Conservation (phyloP, 208 protist genomes). For the Acanthamoeba culbertsoni region DNA sequence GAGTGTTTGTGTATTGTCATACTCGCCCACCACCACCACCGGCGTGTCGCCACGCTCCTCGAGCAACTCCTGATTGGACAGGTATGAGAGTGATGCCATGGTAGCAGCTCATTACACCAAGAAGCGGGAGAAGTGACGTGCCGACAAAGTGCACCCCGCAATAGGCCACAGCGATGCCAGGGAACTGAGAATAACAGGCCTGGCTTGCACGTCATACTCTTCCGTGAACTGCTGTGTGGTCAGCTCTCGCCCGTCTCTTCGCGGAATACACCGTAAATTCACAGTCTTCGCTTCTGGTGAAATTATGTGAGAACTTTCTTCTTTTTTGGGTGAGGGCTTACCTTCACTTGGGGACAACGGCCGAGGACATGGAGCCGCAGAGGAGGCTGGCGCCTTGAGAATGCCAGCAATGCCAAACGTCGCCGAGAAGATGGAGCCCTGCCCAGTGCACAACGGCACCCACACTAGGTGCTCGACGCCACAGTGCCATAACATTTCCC, state of each 20-base stretch:
- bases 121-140: background rate
- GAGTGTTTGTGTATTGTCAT: no score
- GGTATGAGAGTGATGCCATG: background rate
- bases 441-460: background rate
- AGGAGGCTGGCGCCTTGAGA: background rate
- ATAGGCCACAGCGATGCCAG: background rate
- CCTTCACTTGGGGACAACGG: background rate
- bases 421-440: background rate
- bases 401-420: background rate
- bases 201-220: background rate
- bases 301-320: background rate
- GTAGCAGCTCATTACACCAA: no score
- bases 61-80: no score
- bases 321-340: background rate
- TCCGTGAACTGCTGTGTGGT: background rate
- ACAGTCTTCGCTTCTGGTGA: background rate
- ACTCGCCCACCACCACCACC: no score
- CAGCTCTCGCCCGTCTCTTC: background rate
- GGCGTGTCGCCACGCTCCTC: no score
- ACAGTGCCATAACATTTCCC: background rate
- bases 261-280: background rate
- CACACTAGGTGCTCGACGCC: background rate
- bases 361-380: no score
- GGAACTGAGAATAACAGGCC: background rate
- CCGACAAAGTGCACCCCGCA: background rate